Percentiles rank a stretch among this genome's conserved stretches.
Evolutionary conservation across 2,329 filamentous ascomycete genomes (phyloP).

Genomic region (Hymenoscyphus infarciens): DNA sequence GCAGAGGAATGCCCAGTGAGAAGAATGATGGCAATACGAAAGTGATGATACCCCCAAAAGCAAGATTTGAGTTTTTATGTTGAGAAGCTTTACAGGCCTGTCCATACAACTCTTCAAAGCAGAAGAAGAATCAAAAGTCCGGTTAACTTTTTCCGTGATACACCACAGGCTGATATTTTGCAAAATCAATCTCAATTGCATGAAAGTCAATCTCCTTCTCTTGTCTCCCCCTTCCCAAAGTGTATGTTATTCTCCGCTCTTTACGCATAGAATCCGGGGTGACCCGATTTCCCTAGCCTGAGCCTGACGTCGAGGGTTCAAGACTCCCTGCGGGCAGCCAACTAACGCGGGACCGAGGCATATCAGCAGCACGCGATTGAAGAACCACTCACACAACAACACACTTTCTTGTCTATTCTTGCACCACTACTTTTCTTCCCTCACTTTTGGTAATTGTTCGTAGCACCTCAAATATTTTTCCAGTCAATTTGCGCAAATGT

Average conservation of each 20-base stretch:
- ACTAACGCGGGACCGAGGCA: constrained; percentile 11
- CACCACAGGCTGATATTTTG: background rate
- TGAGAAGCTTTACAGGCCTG: background rate
- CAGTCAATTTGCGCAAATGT: constrained; percentile 9
- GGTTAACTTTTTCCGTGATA: no score
- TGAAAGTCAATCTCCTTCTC: constrained; percentile 8
- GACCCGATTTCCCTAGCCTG: background rate
- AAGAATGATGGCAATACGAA: background rate
- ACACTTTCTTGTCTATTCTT: constrained; percentile 1
- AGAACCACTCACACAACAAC: constrained; percentile 1
- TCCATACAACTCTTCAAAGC: background rate
- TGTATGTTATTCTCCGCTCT: background rate
- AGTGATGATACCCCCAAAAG: background rate
- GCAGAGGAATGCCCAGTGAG: background rate
- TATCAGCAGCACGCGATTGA: constrained; percentile 11
- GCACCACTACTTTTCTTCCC: background rate
- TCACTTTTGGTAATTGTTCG: background rate
- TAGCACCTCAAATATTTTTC: background rate
- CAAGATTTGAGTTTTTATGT: background rate
- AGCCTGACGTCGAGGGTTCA: constrained; percentile 2
- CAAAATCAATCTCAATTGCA: background rate
- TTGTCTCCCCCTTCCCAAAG: background rate
- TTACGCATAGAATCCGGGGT: constrained; percentile 5
- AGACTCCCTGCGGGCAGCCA: background rate
- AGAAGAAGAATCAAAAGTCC: no score